Conservation (phyloP, 2,329 filamentous ascomycete species). For the Ophiobolus disseminans region DNA sequence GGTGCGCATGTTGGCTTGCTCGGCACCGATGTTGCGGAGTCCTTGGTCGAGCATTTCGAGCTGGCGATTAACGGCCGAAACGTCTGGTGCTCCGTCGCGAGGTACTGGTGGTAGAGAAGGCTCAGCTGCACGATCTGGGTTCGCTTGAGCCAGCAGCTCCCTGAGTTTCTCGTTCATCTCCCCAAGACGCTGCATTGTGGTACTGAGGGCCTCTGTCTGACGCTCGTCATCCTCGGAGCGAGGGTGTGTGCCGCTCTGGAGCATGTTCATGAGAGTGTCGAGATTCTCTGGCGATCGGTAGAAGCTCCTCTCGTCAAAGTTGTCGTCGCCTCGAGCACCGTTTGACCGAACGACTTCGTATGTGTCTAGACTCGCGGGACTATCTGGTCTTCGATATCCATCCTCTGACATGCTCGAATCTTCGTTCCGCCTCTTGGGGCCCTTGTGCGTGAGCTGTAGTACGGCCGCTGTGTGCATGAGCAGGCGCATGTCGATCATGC, state of each 20-base stretch:
- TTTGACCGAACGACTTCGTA: conserved; percentile 65
- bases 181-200: conserved; percentile 71
- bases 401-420: conserved; percentile 49
- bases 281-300: conserved; percentile 73
- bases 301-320: conserved; percentile 79
- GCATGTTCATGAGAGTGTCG: conserved; percentile 55
- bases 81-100: conserved; percentile 24
- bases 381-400: conserved; percentile 65
- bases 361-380: conserved; percentile 77
- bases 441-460: conserved; percentile 85
- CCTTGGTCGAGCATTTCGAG: conserved; percentile 75
- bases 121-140: conserved; percentile 57
- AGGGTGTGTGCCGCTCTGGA: conserved; percentile 47
- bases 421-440: conserved; percentile 65
- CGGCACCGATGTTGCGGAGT: conserved; percentile 66
- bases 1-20: conserved; percentile 54
- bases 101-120: conserved; percentile 40
- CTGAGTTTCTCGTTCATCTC: conserved; percentile 71
- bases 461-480: conserved; percentile 93
- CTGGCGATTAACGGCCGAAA: conserved; percentile 58
- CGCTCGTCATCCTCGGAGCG: conserved; percentile 35
- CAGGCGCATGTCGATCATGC: conserved; percentile 75
- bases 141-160: conserved; percentile 69
- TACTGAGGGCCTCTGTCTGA: conserved; percentile 60
- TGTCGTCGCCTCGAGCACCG: conserved; percentile 62